Conservation (phyloP, 2,329 filamentous ascomycete species). For the Calonectria pauciramosa region DNA sequence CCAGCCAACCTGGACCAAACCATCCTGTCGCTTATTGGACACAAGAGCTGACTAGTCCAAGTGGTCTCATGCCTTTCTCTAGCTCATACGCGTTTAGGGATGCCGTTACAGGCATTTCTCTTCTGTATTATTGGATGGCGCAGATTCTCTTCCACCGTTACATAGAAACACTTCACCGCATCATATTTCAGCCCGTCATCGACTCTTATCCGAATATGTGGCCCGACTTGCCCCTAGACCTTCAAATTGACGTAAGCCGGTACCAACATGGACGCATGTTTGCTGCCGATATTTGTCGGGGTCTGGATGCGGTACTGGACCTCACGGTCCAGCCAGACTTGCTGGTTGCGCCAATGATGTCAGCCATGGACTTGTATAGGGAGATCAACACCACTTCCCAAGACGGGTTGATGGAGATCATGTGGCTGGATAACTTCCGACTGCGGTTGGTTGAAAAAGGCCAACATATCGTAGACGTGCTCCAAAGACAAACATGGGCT, state of each 20-base stretch:
- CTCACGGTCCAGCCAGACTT: constrained; percentile 62
- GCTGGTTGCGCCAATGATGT: constrained; percentile 58
- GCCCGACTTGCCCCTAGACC: constrained; percentile 53
- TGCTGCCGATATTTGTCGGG: constrained; percentile 64
- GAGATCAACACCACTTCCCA: constrained; percentile 54
- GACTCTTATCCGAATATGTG: constrained; percentile 57
- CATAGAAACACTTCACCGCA: constrained; percentile 60
- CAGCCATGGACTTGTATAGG: constrained; percentile 59
- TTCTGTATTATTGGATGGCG: constrained; percentile 68
- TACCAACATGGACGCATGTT: constrained; percentile 61
- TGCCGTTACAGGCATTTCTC: constrained; percentile 58
- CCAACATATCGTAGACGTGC: constrained; percentile 55
- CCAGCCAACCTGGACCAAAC: constrained; percentile 45
- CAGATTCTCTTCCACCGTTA: constrained; percentile 64
- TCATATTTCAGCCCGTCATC: constrained; percentile 59
- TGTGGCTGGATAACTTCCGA: constrained; percentile 63
- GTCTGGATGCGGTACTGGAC: constrained; percentile 62
- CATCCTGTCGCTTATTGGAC: constrained; percentile 57
- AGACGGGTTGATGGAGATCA: constrained; percentile 59
- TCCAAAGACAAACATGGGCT: constrained; percentile 57
- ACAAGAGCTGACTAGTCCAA: constrained; percentile 47
- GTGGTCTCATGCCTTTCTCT: constrained; percentile 58
- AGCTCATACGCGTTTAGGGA: constrained; percentile 62
- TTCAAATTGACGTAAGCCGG: constrained; percentile 57
- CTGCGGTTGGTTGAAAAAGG: constrained; percentile 55